Percentiles rank a stretch among this genome's conserved stretches.
Conservation (phyloP, 1,139 yeast genomes). For the Scheffersomyces titani region DNA sequence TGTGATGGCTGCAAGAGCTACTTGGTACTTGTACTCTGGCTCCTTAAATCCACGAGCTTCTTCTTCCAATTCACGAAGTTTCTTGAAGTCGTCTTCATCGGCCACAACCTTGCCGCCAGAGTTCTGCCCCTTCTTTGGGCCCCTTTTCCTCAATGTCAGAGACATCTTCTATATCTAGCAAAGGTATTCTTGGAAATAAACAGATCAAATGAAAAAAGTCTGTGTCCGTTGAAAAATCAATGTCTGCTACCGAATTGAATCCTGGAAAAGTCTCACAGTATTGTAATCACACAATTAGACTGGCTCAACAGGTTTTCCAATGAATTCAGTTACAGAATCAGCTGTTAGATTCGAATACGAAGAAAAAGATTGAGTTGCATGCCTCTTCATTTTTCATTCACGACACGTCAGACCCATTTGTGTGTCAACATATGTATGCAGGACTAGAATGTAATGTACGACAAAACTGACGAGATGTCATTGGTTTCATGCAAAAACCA, state of each 20-base stretch:
- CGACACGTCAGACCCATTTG: not conserved
- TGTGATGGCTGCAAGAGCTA: slow-evolving; percentile 55
- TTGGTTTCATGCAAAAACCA: no score
- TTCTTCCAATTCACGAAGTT: slow-evolving; percentile 5
- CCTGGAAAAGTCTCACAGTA: not conserved
- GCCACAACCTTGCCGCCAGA: slow-evolving; percentile 8
- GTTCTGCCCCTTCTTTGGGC: slow-evolving; percentile 14
- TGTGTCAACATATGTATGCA: not conserved
- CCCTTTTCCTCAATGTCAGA: slow-evolving; percentile 29
- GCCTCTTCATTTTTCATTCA: not conserved
- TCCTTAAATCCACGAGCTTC: slow-evolving; percentile 16
- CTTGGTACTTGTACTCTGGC: slow-evolving; percentile 36
- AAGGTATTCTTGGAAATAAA: not conserved
- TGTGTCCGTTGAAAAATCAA: slow-evolving; percentile 3
- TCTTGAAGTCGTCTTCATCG: slow-evolving; percentile 7
- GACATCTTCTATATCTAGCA: slow-evolving; percentile 19
- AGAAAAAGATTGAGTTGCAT: not conserved
- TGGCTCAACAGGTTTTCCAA: not conserved
- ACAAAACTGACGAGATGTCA: not conserved
- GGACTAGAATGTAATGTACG: not conserved
- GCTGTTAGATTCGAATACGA: not conserved
- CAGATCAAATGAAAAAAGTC: slow-evolving; percentile 1
- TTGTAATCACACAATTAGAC: not conserved
- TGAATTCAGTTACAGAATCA: not conserved
- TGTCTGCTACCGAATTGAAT: not conserved